These are phyloP conservation scores for Diutina mesorugosa DNA, from an alignment of 1,139 yeast genomes.

Conservation along the genomic window DNA sequence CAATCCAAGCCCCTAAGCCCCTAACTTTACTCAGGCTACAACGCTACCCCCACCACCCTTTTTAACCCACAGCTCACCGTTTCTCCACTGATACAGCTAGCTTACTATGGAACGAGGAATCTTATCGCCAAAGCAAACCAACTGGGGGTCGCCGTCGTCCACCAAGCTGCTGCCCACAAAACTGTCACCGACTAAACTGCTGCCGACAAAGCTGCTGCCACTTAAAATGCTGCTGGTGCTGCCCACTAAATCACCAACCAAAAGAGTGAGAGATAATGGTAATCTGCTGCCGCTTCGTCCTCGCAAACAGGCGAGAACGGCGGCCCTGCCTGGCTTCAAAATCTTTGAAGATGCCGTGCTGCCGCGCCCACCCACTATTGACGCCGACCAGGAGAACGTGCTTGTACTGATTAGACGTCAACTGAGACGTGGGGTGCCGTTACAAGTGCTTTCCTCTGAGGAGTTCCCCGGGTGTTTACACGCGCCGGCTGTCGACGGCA, in stretches of 20 bases:
- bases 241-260: background rate
- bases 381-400: background rate
- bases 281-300: constrained; percentile 2
- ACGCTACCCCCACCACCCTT: background rate
- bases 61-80: too few species aligned
- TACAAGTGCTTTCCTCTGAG: background rate
- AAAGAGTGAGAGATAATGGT: background rate
- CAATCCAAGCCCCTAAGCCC: background rate
- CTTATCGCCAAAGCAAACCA: background rate
- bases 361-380: background rate
- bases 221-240: background rate
- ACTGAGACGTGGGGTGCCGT: background rate
- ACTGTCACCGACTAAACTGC: background rate
- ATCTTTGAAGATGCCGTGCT: background rate
- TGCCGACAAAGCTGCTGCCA: background rate
- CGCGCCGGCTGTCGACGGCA: background rate
- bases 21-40: background rate
- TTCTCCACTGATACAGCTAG: too few species aligned
- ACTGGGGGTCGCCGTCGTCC: background rate
- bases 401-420: background rate
- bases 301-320: background rate
- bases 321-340: background rate
- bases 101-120: background rate
- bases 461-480: background rate
- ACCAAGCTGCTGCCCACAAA: background rate